Percentiles rank a stretch among this genome's conserved stretches.
Conservation (phyloP, 169 alveolate genomes). For the Eimeria tenella region DNA sequence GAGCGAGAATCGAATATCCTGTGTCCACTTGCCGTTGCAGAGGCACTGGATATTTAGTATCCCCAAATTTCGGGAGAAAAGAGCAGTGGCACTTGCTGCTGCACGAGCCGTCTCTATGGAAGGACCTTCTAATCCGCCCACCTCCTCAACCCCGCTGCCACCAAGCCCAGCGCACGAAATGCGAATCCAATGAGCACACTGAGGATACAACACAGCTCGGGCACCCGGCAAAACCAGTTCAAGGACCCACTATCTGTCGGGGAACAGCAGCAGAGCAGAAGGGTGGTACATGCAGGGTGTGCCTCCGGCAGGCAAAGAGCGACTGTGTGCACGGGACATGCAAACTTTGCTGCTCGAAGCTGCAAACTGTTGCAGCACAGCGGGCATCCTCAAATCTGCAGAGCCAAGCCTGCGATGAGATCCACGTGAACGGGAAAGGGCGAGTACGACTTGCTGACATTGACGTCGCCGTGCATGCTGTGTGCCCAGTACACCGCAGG, state of each 20-base stretch:
- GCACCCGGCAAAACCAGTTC: neutral
- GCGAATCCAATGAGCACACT: neutral
- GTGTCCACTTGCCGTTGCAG: constrained; percentile 6
- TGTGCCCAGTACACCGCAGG: constrained; percentile 70
- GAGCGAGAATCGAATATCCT: neutral
- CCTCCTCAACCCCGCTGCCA: constrained; percentile 23
- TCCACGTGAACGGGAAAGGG: constrained; percentile 59
- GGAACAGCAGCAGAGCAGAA: neutral
- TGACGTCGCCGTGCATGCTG: neutral
- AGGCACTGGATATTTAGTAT: constrained; percentile 72
- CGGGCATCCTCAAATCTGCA: neutral
- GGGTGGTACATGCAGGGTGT: constrained; percentile 22
- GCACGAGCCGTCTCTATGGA: constrained; percentile 30
- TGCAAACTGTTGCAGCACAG: constrained; percentile 63
- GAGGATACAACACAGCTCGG: neutral
- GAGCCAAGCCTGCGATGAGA: neutral
- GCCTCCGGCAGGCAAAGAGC: constrained; percentile 66
- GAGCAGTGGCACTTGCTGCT: constrained; percentile 69
- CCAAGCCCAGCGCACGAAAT: neutral
- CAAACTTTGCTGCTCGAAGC: constrained; percentile 73
- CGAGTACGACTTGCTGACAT: constrained; percentile 1
- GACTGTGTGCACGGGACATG: constrained; percentile 74
- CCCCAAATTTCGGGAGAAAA: constrained; percentile 29
- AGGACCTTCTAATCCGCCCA: constrained; percentile 23
- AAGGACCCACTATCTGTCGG: neutral